Conservation (phyloP, 768 basidiomycete species). For the Mycena chlorophos region DNA sequence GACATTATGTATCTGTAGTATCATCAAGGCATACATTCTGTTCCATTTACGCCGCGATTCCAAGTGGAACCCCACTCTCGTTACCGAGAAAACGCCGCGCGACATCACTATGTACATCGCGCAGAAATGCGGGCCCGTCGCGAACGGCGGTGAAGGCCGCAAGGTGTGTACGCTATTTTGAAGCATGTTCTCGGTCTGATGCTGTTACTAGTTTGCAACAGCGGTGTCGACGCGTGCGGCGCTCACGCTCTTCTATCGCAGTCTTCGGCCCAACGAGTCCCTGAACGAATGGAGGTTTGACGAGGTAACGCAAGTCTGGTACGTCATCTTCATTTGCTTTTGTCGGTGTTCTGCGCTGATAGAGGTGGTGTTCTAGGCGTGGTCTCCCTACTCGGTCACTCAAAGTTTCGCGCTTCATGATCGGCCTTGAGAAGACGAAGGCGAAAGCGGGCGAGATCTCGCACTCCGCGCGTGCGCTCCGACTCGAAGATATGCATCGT, state of each 20-base stretch:
- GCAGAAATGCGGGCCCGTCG: constrained; percentile 3
- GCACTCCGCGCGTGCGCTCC: constrained; percentile 22
- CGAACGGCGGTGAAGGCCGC: constrained; percentile 2
- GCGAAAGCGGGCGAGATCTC: constrained; percentile 23
- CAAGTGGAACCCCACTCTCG: neutral
- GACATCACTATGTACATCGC: constrained; percentile 3
- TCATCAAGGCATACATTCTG: constrained; percentile 1
- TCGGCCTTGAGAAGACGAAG: constrained; percentile 27
- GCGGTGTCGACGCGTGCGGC: constrained; percentile 21
- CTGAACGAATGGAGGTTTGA: constrained; percentile 19
- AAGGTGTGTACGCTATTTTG: neutral
- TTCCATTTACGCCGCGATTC: constrained; percentile 4
- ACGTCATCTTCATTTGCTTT: neutral
- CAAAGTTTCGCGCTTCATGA: constrained; percentile 24
- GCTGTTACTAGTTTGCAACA: constrained; percentile 12
- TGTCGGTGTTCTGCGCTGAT: too few relatives aligned
- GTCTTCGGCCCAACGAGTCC: constrained; percentile 12
- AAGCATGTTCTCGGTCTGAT: neutral
- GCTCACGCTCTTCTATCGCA: constrained; percentile 19
- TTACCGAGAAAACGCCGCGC: neutral
- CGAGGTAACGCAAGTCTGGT: neutral
- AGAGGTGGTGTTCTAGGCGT: too few relatives aligned
- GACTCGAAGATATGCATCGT: constrained; percentile 21
- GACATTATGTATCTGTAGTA: neutral
- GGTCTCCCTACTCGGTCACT: constrained; percentile 22